Conservation (phyloP, 371 early-diverging fungal genomes). For the Rhizopus stolonifer region DNA sequence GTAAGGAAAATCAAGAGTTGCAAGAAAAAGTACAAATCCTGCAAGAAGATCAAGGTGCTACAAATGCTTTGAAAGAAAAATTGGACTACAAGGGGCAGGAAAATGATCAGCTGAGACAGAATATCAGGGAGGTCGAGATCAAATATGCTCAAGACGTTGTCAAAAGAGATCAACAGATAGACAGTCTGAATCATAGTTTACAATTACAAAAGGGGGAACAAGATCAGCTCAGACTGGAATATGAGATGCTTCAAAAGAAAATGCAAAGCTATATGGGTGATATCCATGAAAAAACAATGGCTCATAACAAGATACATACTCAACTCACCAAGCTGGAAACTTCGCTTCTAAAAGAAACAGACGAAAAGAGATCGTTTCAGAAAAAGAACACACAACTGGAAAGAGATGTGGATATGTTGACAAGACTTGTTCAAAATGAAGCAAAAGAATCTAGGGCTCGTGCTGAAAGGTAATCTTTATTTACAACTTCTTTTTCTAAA, state of each 20-base stretch:
- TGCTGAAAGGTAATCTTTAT: constrained; percentile 27
- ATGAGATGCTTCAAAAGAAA: constrained; percentile 5
- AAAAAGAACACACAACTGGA: constrained; percentile 15
- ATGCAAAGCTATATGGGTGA: constrained; percentile 6
- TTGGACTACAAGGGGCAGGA: constrained; percentile 11
- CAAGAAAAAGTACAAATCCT: constrained; percentile 52
- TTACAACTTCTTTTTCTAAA: no score
- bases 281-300: no score
- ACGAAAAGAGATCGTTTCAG: constrained; percentile 15
- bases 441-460: constrained; percentile 25
- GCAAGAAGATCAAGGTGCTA: constrained; percentile 16
- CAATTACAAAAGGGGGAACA: neutral
- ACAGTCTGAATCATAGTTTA: no score
- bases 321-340: neutral
- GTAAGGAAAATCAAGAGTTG: constrained; percentile 34
- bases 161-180: no score
- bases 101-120: constrained; percentile 4
- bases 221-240: neutral
- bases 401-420: constrained; percentile 20
- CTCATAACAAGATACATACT: constrained; percentile 13
- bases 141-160: neutral
- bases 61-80: constrained; percentile 18
- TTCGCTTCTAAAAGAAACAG: constrained; percentile 7
- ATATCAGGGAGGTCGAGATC: constrained; percentile 3
- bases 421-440: constrained; percentile 21